Conservation (phyloP, 495 filamentous ascomycete genomes). For the Cercophora samala region DNA sequence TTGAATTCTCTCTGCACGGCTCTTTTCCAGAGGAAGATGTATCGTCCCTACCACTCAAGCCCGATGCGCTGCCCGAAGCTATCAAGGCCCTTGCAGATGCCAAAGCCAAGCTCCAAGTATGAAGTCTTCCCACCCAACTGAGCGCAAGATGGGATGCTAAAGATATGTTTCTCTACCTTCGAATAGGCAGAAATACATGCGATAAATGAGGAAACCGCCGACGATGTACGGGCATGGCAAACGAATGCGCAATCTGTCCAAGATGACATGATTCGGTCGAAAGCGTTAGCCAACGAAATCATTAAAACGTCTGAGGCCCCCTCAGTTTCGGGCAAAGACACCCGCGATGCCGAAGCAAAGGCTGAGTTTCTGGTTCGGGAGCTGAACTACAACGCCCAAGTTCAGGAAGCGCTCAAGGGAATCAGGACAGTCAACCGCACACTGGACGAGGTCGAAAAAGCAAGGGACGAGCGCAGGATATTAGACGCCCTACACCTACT, state of each 20-base stretch:
- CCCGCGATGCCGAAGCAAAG: conserved; percentile 66
- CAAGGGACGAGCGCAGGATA: conserved; percentile 46
- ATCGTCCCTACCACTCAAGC: conserved; percentile 59
- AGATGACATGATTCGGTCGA: conserved; percentile 71
- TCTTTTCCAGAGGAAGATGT: conserved; percentile 72
- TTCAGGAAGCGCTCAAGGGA: conserved; percentile 59
- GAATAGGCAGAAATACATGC: conserved; percentile 63
- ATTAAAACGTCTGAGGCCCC: conserved; percentile 66
- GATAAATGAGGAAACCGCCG: conserved; percentile 67
- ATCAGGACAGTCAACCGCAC: conserved; percentile 53
- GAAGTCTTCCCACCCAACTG: conserved; percentile 10
- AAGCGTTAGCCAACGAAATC: conserved; percentile 69
- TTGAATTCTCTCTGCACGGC: conserved; percentile 68
- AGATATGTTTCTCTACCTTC: neutral
- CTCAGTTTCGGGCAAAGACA: conserved; percentile 53
- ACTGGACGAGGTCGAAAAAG: conserved; percentile 52
- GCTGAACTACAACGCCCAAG: conserved; percentile 67
- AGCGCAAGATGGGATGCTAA: conserved; percentile 12
- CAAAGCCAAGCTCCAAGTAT: conserved; percentile 66
- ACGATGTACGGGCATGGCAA: conserved; percentile 82
- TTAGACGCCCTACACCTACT: conserved; percentile 50
- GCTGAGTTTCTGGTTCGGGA: conserved; percentile 70
- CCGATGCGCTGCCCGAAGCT: conserved; percentile 57
- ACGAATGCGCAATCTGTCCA: conserved; percentile 77
- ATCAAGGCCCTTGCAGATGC: conserved; percentile 63